Evolutionary conservation across 1,284 basidiomycete genomes (phyloP).

Genomic region (Cryptococcus depauperatus): DNA sequence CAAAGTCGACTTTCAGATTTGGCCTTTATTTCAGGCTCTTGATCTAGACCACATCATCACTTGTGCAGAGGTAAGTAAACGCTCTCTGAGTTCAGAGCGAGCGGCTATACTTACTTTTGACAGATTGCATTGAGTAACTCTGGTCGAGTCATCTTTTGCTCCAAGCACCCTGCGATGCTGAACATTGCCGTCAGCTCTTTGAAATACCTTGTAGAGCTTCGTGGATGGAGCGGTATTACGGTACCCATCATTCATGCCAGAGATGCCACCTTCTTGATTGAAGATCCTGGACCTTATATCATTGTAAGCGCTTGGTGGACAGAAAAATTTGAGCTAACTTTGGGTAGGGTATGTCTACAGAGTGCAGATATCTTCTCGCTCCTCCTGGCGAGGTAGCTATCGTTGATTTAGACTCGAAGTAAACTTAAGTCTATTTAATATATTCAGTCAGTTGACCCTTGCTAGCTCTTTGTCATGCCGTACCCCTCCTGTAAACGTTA

Average conservation of each 20-base stretch:
- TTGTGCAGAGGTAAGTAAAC: conserved; percentile 66
- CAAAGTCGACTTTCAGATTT: conserved; percentile 70
- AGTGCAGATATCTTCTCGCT: conserved; percentile 69
- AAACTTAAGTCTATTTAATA: conserved; percentile 48
- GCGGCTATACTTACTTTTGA: not conserved
- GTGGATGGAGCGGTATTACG: conserved; percentile 87
- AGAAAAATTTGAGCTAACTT: not conserved
- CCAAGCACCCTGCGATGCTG: conserved; percentile 82
- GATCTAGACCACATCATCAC: conserved; percentile 91
- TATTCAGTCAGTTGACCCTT: conserved; percentile 5
- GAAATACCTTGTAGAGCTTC: conserved; percentile 84
- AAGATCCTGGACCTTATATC: conserved; percentile 73
- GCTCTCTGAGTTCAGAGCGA: not conserved
- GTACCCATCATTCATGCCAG: conserved; percentile 72
- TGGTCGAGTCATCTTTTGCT: conserved; percentile 82
- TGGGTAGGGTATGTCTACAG: conserved; percentile 64
- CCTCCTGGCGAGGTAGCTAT: conserved; percentile 75
- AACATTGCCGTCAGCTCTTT: conserved; percentile 72
- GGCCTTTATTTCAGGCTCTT: conserved; percentile 90
- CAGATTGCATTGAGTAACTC: conserved; percentile 87
- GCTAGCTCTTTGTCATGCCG: conserved; percentile 55
- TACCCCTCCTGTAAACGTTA: conserved; percentile 66
- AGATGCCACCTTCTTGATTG: conserved; percentile 37
- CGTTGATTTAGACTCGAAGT: conserved; percentile 90
- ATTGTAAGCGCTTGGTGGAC: conserved; percentile 46